These are phyloP conservation scores for Leptographium galeiforme DNA, from an alignment of 2,329 filamentous ascomycete species.

Conservation along the genomic window DNA sequence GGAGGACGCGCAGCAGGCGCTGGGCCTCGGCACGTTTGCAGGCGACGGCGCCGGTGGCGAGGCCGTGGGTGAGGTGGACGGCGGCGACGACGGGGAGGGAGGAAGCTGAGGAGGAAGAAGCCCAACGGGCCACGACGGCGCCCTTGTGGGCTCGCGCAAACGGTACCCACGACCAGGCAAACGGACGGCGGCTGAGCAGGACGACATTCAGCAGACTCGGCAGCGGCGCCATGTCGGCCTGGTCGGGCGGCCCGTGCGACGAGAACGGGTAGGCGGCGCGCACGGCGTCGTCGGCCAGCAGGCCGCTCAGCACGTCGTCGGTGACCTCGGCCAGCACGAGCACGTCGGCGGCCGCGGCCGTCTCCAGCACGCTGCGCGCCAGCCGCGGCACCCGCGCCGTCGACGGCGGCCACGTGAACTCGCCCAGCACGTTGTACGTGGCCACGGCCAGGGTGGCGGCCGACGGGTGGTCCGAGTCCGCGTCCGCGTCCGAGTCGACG, in stretches of 20 bases:
- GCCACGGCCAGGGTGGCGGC: conserved; percentile 21
- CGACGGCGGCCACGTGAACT: conserved; percentile 33
- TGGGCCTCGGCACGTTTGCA: conserved; percentile 44
- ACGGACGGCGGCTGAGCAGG: conserved; percentile 40
- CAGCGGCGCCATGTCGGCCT: conserved; percentile 38
- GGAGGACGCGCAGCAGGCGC: conserved; percentile 32
- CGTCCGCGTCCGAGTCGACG: not conserved
- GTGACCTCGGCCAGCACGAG: conserved; percentile 50
- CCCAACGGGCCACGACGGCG: conserved; percentile 29
- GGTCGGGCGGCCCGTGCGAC: conserved; percentile 42
- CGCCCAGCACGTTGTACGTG: conserved; percentile 40
- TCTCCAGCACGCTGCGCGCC: conserved; percentile 28
- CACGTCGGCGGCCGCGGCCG: conserved; percentile 26
- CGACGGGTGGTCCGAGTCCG: not conserved
- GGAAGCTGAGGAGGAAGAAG: not conserved
- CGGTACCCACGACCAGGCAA: conserved; percentile 41
- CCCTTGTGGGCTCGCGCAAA: conserved; percentile 45
- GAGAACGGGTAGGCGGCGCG: conserved; percentile 36
- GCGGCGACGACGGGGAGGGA: conserved; percentile 34
- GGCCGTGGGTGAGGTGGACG: conserved; percentile 47
- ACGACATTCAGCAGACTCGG: conserved; percentile 48
- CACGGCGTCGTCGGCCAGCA: conserved; percentile 34
- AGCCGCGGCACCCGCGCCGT: conserved; percentile 27
- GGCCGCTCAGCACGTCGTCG: conserved; percentile 44
- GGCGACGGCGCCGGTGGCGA: conserved; percentile 43